Evolutionary conservation across 2,329 filamentous ascomycete species (phyloP).

Genomic region (Apiospora hydei): DNA sequence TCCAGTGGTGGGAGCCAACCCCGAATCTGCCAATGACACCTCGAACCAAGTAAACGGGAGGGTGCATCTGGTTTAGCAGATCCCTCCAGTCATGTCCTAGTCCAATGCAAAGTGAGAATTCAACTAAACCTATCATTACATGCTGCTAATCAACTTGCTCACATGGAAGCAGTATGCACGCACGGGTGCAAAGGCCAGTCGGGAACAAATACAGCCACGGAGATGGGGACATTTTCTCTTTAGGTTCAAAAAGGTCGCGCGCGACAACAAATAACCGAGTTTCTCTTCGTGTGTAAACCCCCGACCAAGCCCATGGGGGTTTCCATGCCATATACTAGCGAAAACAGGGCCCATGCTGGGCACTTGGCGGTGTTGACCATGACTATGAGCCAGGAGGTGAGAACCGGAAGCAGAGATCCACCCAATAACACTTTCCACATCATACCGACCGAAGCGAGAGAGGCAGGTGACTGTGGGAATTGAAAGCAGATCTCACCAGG

Average conservation of each 20-base stretch:
- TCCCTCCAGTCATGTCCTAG: not conserved
- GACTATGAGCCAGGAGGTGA: not conserved
- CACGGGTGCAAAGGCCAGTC: not conserved
- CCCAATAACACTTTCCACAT: constrained; percentile 14
- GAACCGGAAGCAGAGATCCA: constrained; percentile 8
- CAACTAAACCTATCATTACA: not conserved
- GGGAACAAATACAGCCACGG: not conserved
- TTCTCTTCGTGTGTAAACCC: not conserved
- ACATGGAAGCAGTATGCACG: not conserved
- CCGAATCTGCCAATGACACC: not conserved
- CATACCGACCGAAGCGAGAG: constrained; percentile 22
- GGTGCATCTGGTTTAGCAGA: not conserved
- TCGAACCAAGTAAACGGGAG: not conserved
- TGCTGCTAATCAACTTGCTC: not conserved
- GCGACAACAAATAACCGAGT: not conserved
- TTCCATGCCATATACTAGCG: not conserved
- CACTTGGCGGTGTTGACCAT: not conserved
- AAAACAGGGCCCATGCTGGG: constrained; percentile 1
- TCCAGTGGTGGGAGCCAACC: not conserved
- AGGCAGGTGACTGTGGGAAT: not conserved
- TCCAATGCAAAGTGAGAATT: not conserved
- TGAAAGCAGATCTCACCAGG: constrained; percentile 20
- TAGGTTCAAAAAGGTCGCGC: not conserved
- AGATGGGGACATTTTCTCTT: constrained; percentile 5
- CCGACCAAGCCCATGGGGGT: not conserved